Percentiles rank a stretch among this genome's conserved stretches.
Evolutionary conservation across 495 filamentous ascomycete genomes (phyloP).

Genomic region (Aspergillus baeticus): DNA sequence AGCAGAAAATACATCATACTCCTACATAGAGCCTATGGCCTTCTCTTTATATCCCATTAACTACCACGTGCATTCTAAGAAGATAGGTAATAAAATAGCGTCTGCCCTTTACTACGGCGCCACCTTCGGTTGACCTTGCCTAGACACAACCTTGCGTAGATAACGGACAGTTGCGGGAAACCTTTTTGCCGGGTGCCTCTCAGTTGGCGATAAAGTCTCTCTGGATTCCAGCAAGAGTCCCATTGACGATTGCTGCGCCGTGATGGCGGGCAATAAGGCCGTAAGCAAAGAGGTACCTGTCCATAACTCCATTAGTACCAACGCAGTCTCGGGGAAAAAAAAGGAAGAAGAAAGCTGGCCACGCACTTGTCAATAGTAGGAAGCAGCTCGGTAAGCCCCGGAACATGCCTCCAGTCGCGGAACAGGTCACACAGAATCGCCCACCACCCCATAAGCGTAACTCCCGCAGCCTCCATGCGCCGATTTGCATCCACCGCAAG

Average conservation of each 20-base stretch:
- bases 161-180: too few relatives aligned
- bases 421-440: constrained; percentile 69
- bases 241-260: constrained; percentile 46
- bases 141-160: too few relatives aligned
- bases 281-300: constrained; percentile 43
- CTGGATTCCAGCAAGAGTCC: constrained; percentile 39
- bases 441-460: constrained; percentile 63
- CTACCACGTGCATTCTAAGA: too few relatives aligned
- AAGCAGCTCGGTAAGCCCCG: constrained; percentile 59
- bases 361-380: constrained; percentile 64
- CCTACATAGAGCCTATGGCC: too few relatives aligned
- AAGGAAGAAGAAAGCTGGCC: too few relatives aligned
- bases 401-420: constrained; percentile 72
- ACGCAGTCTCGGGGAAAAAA: not conserved
- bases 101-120: too few relatives aligned
- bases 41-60: too few relatives aligned
- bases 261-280: constrained; percentile 50
- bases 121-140: too few relatives aligned
- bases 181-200: too few relatives aligned
- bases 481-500: constrained; percentile 61
- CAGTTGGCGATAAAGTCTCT: constrained; percentile 16
- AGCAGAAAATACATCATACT: too few relatives aligned
- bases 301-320: not conserved
- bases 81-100: too few relatives aligned
- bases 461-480: constrained; percentile 65